A percentile compares a stretch with the other conserved stretches of the same genome.
Evolutionary conservation across 805 yeast genomes (phyloP).

Genomic region (Torulaspora maleeae): DNA sequence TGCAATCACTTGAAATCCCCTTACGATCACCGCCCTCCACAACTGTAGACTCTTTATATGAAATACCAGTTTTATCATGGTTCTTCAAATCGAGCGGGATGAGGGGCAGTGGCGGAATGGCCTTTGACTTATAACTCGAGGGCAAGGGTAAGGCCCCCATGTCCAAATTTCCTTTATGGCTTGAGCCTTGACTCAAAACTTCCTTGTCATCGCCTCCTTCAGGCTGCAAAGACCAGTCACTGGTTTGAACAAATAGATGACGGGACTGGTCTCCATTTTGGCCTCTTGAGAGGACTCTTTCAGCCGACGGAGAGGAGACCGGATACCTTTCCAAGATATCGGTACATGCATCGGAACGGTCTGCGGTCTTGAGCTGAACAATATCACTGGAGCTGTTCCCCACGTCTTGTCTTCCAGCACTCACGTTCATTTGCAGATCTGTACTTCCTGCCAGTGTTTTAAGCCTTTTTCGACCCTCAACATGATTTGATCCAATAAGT

Average conservation of each 20-base stretch:
- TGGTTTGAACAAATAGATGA: slow-evolving; percentile 2
- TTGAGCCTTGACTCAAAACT: not conserved
- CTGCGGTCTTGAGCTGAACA: not conserved
- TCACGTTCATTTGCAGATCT: not conserved
- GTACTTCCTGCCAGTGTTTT: not conserved
- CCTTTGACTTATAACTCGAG: not conserved
- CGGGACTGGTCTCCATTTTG: not conserved
- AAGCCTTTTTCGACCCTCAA: not conserved
- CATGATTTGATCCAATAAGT: not conserved
- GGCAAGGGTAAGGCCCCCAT: no score
- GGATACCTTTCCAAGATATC: slow-evolving; percentile 9
- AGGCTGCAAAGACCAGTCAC: not conserved
- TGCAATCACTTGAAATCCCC: not conserved
- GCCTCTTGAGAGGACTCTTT: not conserved
- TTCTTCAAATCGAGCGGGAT: not conserved
- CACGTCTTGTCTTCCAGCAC: not conserved
- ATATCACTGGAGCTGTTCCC: not conserved
- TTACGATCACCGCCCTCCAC: not conserved
- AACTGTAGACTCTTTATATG: not conserved
- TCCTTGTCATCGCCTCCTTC: not conserved
- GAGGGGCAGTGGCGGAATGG: not conserved
- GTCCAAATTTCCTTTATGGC: not conserved
- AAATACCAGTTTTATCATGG: not conserved
- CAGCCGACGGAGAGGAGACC: slow-evolving; percentile 15
- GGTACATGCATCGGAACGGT: not conserved